Conservation (phyloP, 768 basidiomycete genomes). For the Boletus rufocinnamomeus region DNA sequence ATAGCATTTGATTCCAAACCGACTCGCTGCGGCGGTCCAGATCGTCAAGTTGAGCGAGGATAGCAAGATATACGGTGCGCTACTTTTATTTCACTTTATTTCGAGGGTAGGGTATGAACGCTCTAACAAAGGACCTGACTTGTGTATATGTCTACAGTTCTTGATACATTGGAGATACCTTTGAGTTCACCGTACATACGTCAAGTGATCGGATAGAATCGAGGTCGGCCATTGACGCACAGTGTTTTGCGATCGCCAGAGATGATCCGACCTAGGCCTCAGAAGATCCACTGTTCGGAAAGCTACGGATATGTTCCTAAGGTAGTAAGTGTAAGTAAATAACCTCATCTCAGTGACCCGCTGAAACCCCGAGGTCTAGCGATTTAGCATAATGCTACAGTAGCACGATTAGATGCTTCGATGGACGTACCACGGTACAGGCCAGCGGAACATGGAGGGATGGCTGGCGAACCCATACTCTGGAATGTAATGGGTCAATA, state of each 20-base stretch:
- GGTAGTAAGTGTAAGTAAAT: background rate
- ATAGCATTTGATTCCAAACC: conserved; percentile 62
- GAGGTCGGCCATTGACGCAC: too few species aligned
- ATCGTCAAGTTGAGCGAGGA: conserved; percentile 48
- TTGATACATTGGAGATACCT: too few species aligned
- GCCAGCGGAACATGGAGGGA: background rate
- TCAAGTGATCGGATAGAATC: background rate
- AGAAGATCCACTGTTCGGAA: background rate
- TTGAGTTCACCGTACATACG: too few species aligned
- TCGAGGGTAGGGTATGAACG: background rate
- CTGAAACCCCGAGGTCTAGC: background rate
- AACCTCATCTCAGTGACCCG: background rate
- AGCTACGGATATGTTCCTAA: background rate
- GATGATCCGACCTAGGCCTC: too few species aligned
- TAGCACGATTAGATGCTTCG: background rate
- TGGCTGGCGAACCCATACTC: background rate
- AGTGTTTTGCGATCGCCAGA: too few species aligned
- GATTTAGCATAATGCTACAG: background rate
- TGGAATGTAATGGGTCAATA: background rate
- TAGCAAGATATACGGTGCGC: conserved; percentile 61
- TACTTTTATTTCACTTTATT: background rate
- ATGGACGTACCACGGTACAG: background rate
- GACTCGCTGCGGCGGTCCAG: conserved; percentile 73
- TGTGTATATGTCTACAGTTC: too few species aligned
- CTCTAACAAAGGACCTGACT: background rate